Evolutionary conservation across 1,139 yeast species (phyloP).

Genomic region (Lizanozyma gosingica): DNA sequence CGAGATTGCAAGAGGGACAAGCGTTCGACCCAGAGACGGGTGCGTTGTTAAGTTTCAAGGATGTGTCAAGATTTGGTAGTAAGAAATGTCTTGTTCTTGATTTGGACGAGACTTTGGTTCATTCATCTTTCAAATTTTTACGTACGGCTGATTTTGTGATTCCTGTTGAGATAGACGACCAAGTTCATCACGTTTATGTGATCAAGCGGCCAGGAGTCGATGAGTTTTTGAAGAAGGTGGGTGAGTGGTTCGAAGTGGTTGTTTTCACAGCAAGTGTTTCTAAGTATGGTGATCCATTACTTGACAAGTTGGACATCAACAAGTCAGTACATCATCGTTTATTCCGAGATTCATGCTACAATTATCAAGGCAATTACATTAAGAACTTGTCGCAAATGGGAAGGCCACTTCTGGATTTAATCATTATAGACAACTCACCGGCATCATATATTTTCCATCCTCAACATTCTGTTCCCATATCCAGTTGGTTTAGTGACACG

Average conservation of each 20-base stretch:
- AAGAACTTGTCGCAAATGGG: slow-evolving; percentile 92
- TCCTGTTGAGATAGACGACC: slow-evolving; percentile 65
- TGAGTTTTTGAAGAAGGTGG: slow-evolving; percentile 76
- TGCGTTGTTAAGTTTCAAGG: slow-evolving; percentile 48
- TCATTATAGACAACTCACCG: slow-evolving; percentile 93
- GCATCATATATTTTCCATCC: slow-evolving; percentile 97
- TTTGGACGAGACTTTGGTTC: slow-evolving; percentile 93
- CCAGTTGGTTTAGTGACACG: slow-evolving; percentile 97
- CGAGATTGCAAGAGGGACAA: slow-evolving; percentile 64
- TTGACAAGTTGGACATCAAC: slow-evolving; percentile 74
- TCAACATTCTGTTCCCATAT: slow-evolving; percentile 95
- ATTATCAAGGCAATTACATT: slow-evolving; percentile 82
- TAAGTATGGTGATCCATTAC: slow-evolving; percentile 90
- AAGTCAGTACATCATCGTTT: slow-evolving; percentile 80
- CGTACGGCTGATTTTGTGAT: slow-evolving; percentile 93
- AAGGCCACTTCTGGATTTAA: slow-evolving; percentile 75
- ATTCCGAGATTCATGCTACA: slow-evolving; percentile 66
- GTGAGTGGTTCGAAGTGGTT: slow-evolving; percentile 85
- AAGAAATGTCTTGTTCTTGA: slow-evolving; percentile 87
- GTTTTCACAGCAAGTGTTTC: slow-evolving; percentile 95
- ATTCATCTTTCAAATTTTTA: slow-evolving; percentile 85
- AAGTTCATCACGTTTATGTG: slow-evolving; percentile 88
- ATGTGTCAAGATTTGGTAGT: slow-evolving; percentile 23
- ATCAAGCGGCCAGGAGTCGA: slow-evolving; percentile 98
- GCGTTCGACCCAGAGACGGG: slow-evolving; percentile 49